Base-by-base conservation (phyloP, 2,329 filamentous ascomycete species). In the Colletotrichum lindemuthianum region DNA sequence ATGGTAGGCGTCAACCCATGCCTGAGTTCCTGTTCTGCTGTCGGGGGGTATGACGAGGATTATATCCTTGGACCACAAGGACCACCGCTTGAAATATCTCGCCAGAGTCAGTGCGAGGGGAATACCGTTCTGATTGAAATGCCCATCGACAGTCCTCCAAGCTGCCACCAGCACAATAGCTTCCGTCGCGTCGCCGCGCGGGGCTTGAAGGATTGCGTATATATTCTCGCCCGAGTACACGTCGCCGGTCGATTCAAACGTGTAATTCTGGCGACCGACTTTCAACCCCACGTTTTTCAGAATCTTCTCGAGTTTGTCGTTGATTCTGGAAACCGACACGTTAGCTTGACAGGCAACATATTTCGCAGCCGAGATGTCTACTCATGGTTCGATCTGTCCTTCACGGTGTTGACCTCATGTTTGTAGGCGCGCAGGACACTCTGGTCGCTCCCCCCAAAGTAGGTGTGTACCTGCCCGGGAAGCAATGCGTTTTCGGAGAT, bases 1-100 rank as follows among this genome's bases (percentile, higher is more conserved):
- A 77, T 99, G 96, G 76, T 99, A 99, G 2, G 96, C 96, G 73
- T 97, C 94, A 8, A 97, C 92, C 96, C 96, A 99, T 32, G 96
- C 96, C 75, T 98, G 94, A 0, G 93, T 92, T 1, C 95, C 96
- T 10, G 92, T 91, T 64, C 90, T 91, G 76, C 93, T 97, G 77
- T 99, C 96, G 0, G 92, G 90, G 0, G 96, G 90, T 50, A 99
- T 86, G 6, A 99, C 79, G 70, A 99, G 88, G 63, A 99, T 95
- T 70, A 99, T 97, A 76, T 99, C 96, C 78, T 99, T 99, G 64
- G 94, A 97, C 96, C 96, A 99, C 34, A 99, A 84, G 57, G 93
- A 97, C 96, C 96, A 99, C 51, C 92, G 88, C 78, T 96, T 97
- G 81, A 99, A 98, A 78, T 99, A 99, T 69, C 96, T 88, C 34